Conservation (phyloP, 768 basidiomycete species). For the Butyriboletus loyo region DNA sequence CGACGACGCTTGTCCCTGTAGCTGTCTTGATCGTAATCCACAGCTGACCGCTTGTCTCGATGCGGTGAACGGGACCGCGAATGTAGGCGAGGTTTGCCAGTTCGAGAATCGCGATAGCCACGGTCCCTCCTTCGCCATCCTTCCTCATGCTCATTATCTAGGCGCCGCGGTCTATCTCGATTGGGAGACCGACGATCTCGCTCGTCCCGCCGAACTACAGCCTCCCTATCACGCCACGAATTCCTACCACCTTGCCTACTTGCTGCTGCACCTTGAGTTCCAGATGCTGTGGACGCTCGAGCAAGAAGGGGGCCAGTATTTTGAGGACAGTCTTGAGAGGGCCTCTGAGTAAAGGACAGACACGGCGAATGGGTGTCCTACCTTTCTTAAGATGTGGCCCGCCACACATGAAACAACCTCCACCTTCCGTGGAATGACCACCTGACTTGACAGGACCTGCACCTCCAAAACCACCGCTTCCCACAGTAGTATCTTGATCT, state of each 20-base stretch:
- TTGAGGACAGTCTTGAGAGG: conserved; percentile 47
- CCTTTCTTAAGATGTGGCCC: conserved; percentile 93
- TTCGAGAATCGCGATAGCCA: conserved; percentile 15
- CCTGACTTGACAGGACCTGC: conserved; percentile 50
- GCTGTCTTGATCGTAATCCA: conserved; percentile 34
- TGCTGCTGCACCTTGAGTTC: conserved; percentile 33
- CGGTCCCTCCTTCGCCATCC: conserved; percentile 17
- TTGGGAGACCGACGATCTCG: conserved; percentile 25
- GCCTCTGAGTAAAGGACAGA: not conserved
- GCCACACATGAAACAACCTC: conserved; percentile 91
- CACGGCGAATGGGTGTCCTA: conserved; percentile 23
- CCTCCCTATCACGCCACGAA: conserved; percentile 37
- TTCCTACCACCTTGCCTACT: conserved; percentile 33
- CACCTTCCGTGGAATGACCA: conserved; percentile 51
- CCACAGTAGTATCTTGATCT: conserved; percentile 85
- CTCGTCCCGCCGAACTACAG: conserved; percentile 10
- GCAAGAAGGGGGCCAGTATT: conserved; percentile 39
- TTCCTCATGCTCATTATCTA: conserved; percentile 22
- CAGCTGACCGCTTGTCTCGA: conserved; percentile 21
- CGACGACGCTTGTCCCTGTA: conserved; percentile 55
- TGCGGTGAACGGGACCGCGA: conserved; percentile 35
- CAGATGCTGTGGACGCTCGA: conserved; percentile 25
- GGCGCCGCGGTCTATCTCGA: conserved; percentile 23
- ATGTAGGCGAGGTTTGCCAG: conserved; percentile 20
- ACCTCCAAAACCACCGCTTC: conserved; percentile 65